These are phyloP conservation scores for Phytophthora cryptogea DNA, from an alignment of 352 stramenopile species.

Conservation along the genomic window DNA sequence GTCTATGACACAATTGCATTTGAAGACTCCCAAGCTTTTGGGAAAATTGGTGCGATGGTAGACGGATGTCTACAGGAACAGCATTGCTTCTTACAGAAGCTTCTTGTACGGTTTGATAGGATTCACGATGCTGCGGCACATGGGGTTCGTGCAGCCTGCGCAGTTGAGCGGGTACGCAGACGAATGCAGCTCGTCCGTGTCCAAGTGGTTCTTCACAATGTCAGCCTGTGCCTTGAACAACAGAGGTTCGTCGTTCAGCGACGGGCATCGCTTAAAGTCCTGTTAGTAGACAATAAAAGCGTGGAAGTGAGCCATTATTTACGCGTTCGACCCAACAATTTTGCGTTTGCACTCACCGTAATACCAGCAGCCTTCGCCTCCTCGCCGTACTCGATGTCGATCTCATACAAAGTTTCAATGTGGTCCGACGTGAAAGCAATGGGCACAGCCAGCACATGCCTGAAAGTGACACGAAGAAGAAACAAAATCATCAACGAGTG, in stretches of 20 bases:
- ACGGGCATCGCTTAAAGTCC: slow-evolving; percentile 95
- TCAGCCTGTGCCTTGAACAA: slow-evolving; percentile 98
- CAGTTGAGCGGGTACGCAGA: slow-evolving; percentile 87
- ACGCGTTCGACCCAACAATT: background rate
- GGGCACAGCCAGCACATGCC: slow-evolving; percentile 96
- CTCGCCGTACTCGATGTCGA: slow-evolving; percentile 99
- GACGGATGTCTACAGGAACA: slow-evolving; percentile 1
- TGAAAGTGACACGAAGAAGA: slow-evolving; percentile 22
- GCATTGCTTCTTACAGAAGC: slow-evolving; percentile 31
- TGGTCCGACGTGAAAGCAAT: slow-evolving; percentile 99
- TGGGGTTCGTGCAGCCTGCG: slow-evolving; percentile 77
- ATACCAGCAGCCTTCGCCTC: slow-evolving; percentile 95
- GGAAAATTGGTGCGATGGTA: background rate
- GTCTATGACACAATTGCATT: slow-evolving; percentile 23
- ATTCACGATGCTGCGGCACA: slow-evolving; percentile 86
- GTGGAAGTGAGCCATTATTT: background rate
- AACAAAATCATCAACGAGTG: slow-evolving; percentile 3
- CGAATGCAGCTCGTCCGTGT: slow-evolving; percentile 73
- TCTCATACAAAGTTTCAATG: slow-evolving; percentile 99
- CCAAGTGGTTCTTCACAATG: slow-evolving; percentile 95
- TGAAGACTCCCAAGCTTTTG: background rate
- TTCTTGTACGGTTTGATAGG: slow-evolving; percentile 80
- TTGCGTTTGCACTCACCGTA: slow-evolving; percentile 42
- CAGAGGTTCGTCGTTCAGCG: slow-evolving; percentile 94
- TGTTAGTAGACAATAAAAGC: slow-evolving; percentile 19